phyloP scores from a whole-genome alignment of 306 rosid genomes.

The Vicia faba region DNA sequence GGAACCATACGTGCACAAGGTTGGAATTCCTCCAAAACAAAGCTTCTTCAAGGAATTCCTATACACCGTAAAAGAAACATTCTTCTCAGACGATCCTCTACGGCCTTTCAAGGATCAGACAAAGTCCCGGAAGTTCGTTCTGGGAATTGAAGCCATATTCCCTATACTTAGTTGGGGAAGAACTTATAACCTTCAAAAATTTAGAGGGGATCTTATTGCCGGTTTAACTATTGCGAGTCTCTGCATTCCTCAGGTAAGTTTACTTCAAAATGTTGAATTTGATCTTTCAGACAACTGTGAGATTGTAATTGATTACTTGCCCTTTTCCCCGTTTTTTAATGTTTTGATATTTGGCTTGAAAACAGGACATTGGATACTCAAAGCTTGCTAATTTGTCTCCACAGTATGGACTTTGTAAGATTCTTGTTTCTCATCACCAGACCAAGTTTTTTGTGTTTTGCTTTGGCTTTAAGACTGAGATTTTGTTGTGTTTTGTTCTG shows the following conservation, averaged over 20 bases:
- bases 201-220: constrained; percentile 81
- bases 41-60: constrained; percentile 74
- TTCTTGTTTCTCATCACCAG: constrained; percentile 22
- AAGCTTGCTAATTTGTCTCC: constrained; percentile 92
- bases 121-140: constrained; percentile 65
- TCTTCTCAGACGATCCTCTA: constrained; percentile 85
- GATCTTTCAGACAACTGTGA: neutral
- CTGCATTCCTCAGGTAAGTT: constrained; percentile 95
- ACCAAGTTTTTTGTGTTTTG: constrained; percentile 3
- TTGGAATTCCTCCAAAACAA: constrained; percentile 85
- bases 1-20: constrained; percentile 60
- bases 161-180: constrained; percentile 88
- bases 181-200: constrained; percentile 58
- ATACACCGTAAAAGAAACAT: constrained; percentile 70
- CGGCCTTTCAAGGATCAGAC: constrained; percentile 82
- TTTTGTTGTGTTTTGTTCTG: constrained; percentile 27
- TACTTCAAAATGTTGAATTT: constrained; percentile 16
- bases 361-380: constrained; percentile 91
- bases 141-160: constrained; percentile 77
- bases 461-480: constrained; percentile 35
- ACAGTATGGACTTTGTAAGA: constrained; percentile 87
- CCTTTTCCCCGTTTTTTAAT: neutral
- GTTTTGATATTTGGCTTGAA: constrained; percentile 36
- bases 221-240: constrained; percentile 98
- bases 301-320: neutral